Evolutionary conservation across 2,329 filamentous ascomycete genomes (phyloP).

Genomic region (Furcasterigmium sp.): DNA sequence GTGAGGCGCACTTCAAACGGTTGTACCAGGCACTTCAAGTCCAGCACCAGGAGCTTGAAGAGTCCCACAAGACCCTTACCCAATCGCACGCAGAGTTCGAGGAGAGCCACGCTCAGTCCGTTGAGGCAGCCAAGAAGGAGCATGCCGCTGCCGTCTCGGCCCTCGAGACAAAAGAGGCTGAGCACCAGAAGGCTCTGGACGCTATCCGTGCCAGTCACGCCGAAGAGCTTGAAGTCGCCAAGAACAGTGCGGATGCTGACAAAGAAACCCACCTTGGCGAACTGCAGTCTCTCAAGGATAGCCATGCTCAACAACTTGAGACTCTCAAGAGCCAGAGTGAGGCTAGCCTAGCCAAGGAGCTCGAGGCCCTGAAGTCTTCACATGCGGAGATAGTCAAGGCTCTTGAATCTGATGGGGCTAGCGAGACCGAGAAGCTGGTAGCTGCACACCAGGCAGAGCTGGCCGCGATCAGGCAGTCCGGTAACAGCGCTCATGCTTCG

Average conservation of each 20-base stretch:
- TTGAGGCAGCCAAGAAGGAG: constrained; percentile 37
- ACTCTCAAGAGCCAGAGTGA: constrained; percentile 36
- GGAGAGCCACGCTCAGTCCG: constrained; percentile 33
- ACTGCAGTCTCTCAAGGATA: constrained; percentile 48
- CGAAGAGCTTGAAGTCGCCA: constrained; percentile 52
- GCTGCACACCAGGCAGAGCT: constrained; percentile 25
- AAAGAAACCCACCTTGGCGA: constrained; percentile 42
- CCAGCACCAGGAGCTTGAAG: constrained; percentile 47
- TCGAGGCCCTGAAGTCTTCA: constrained; percentile 35
- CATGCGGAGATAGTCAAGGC: constrained; percentile 37
- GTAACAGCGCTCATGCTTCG: constrained; percentile 25
- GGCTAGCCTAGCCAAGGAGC: constrained; percentile 29
- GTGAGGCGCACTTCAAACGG: constrained; percentile 59
- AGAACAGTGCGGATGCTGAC: constrained; percentile 45
- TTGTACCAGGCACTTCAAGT: constrained; percentile 56
- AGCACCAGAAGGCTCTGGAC: constrained; percentile 49
- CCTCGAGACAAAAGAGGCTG: constrained; percentile 44
- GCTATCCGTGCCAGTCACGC: constrained; percentile 51
- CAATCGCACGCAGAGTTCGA: constrained; percentile 24
- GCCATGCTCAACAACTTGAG: constrained; percentile 45
- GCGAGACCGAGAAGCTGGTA: constrained; percentile 29
- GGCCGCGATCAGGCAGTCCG: constrained; percentile 22
- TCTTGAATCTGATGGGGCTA: constrained; percentile 33
- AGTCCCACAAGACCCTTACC: constrained; percentile 22
- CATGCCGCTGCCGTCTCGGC: constrained; percentile 38